Evolutionary conservation across 148 eudicot species (phyloP).

Genomic region (Silene conica): DNA sequence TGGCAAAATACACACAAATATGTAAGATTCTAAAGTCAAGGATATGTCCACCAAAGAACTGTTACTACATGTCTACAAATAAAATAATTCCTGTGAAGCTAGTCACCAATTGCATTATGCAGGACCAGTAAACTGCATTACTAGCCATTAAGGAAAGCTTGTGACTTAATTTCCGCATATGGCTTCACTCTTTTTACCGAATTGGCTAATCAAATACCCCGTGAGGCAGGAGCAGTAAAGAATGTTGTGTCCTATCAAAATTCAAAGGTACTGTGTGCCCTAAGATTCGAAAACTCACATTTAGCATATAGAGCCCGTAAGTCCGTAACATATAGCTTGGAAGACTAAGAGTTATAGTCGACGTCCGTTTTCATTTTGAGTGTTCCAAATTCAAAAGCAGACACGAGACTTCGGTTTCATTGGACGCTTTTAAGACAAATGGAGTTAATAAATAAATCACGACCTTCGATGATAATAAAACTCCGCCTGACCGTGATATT

Average conservation of each 20-base stretch:
- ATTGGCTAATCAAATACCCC: background rate
- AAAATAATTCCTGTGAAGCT: background rate
- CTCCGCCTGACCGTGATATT: background rate
- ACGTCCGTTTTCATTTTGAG: too few species aligned
- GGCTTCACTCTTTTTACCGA: background rate
- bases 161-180: background rate
- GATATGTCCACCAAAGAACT: background rate
- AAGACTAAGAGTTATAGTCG: too few species aligned
- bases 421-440: background rate
- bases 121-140: background rate
- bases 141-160: background rate
- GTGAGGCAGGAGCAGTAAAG: background rate
- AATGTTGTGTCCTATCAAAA: background rate
- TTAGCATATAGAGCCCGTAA: too few species aligned
- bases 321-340: too few species aligned
- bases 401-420: too few species aligned
- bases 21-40: conserved; percentile 6
- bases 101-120: background rate
- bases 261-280: background rate
- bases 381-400: too few species aligned
- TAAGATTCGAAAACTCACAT: too few species aligned
- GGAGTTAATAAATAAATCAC: background rate
- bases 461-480: background rate
- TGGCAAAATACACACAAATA: conserved; percentile 31
- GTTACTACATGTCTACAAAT: background rate